Base-by-base conservation (phyloP, 2,329 filamentous ascomycete genomes). In the Colletotrichum tanaceti region DNA sequence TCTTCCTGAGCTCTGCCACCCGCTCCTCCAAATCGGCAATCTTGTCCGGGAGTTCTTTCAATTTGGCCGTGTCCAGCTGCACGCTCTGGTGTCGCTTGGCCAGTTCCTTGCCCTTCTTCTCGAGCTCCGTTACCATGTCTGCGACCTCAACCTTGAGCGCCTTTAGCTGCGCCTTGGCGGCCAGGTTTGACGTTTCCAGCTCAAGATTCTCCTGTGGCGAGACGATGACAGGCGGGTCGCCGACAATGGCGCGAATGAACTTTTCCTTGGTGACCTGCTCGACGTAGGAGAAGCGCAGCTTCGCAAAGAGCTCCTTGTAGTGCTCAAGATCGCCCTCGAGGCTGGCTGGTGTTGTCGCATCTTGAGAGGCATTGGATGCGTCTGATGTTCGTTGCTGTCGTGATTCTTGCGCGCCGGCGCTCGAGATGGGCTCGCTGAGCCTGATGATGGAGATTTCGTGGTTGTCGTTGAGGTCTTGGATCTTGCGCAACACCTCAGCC, bases 201-300 rank as follows among this genome's bases (percentile, higher is more conserved):
- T 90, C 89, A 55, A 91, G 82, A 77, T 98, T 98, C 76, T 98
- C 94, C 73, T 90, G 87, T 50, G 90, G 88, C 47, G 91, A 91
- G 66, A 97, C 92, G 53, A 98, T 91, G 18, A 94, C 85, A 0
- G 95, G 96, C 57, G 94, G 93, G 71, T 97, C 93, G 71, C 93
- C 93, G 18, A 97, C 93, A 73, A 98, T 97, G 71, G 93, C 91
- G 73, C 94, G 93, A 63, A 99, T 90, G 79, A 98, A 98, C 76
- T 97, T 97, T 79, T 99, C 96, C 81, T 98, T 99, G 52, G 95
- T 98, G 71, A 98, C 94, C 83, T 98, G 96, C 81, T 99, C 96
- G 74, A 98, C 92, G 80, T 98, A 98, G 72, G 93, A 97, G 84
- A 98, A 98, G 73, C 95, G 93, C 46, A 98, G 86, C 82, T 99